Conservation (phyloP, 1,284 basidiomycete species). For the Rhodotorula mucilaginosa region DNA sequence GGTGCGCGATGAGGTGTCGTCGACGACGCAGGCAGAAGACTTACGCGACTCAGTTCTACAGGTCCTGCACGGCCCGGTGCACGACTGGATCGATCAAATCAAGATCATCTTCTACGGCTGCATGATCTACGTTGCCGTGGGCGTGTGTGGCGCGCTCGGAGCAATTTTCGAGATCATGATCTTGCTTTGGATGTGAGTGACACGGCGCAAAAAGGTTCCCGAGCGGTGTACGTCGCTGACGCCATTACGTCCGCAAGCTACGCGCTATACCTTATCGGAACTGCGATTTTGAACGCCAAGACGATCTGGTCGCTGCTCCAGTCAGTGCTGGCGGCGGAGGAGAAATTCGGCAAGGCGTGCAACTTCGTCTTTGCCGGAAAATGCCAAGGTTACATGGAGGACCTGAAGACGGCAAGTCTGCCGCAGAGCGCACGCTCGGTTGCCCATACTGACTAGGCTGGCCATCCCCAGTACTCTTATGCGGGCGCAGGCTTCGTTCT, state of each 20-base stretch:
- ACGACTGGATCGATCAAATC: conserved; percentile 14
- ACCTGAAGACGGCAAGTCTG: neutral
- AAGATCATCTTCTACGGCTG: conserved; percentile 9
- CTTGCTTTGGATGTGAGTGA: conserved; percentile 4
- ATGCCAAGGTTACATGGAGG: conserved; percentile 10
- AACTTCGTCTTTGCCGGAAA: conserved; percentile 1
- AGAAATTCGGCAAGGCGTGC: conserved; percentile 7
- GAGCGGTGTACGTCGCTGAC: neutral
- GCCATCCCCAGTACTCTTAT: conserved; percentile 4
- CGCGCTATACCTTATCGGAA: conserved; percentile 1
- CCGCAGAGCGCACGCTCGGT: neutral
- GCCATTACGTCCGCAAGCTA: neutral
- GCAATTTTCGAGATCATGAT: conserved; percentile 6
- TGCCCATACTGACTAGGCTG: neutral
- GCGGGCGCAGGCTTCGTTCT: conserved; percentile 6
- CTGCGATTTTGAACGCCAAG: neutral
- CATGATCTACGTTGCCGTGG: conserved; percentile 1
- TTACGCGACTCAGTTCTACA: neutral
- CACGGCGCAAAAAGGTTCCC: neutral
- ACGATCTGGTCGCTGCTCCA: conserved; percentile 4
- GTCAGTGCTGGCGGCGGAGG: neutral
- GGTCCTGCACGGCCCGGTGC: neutral
- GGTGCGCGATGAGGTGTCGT: neutral
- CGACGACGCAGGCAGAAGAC: neutral
- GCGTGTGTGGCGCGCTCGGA: conserved; percentile 9